A percentile compares a stretch with the other conserved stretches of the same genome.
Evolutionary conservation across 2,329 filamentous ascomycete genomes (phyloP).

Genomic region (Pseudogymnoascus sp.): DNA sequence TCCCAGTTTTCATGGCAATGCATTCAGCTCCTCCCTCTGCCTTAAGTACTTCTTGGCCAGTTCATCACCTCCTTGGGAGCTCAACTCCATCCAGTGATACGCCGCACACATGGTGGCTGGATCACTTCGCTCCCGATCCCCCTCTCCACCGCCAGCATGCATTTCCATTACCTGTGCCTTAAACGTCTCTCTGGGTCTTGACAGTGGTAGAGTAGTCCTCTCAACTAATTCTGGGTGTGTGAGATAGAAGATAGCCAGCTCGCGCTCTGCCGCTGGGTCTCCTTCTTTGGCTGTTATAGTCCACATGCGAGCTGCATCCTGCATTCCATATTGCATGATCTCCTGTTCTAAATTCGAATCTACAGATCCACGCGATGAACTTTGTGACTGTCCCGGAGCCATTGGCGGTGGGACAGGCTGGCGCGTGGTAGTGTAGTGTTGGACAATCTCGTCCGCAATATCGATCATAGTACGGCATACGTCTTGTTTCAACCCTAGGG

Average conservation of each 20-base stretch:
- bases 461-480: constrained; percentile 64
- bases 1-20: constrained; percentile 20
- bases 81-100: constrained; percentile 94
- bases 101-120: constrained; percentile 87
- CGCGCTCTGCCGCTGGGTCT: constrained; percentile 77
- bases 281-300: constrained; percentile 92
- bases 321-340: constrained; percentile 58
- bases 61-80: constrained; percentile 76
- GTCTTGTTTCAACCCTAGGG: constrained; percentile 82
- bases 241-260: constrained; percentile 87
- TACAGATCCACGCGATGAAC: not conserved
- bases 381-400: not conserved
- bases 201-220: constrained; percentile 73
- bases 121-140: constrained; percentile 61
- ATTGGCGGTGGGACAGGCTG: constrained; percentile 27
- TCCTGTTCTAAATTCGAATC: constrained; percentile 21
- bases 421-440: constrained; percentile 58
- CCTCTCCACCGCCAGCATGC: constrained; percentile 43
- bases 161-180: constrained; percentile 77
- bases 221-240: constrained; percentile 80
- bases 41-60: constrained; percentile 74
- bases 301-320: constrained; percentile 81
- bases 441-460: constrained; percentile 60
- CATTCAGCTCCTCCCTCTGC: constrained; percentile 40
- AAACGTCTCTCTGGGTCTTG: constrained; percentile 80